These are phyloP conservation scores for Maudiozyma serrabonitensis DNA, from an alignment of 805 yeast genomes.

Conservation along the genomic window DNA sequence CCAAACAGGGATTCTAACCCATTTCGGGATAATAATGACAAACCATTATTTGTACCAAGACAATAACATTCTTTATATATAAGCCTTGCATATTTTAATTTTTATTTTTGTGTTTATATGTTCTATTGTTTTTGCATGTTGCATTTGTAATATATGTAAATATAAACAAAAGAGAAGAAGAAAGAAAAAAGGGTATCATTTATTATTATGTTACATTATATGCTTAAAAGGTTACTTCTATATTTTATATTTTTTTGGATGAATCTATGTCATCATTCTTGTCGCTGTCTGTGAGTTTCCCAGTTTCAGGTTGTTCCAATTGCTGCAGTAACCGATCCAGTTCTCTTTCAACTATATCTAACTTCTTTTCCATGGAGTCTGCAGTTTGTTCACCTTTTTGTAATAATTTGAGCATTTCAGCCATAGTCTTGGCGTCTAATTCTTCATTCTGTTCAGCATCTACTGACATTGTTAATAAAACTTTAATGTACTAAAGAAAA, in stretches of 20 bases:
- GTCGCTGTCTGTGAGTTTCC: neutral
- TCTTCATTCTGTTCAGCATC: neutral
- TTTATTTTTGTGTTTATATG: no score
- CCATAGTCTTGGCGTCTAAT: constrained; percentile 60
- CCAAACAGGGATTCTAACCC: constrained; percentile 69
- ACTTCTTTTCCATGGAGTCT: constrained; percentile 42
- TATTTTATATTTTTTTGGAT: no score
- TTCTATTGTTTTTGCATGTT: no score
- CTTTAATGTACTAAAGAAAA: no score
- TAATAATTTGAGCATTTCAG: constrained; percentile 50
- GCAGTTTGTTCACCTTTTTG: constrained; percentile 57
- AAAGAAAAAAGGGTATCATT: no score
- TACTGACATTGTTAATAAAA: neutral
- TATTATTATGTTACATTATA: no score
- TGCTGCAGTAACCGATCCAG: constrained; percentile 26
- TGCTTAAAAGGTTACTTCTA: no score
- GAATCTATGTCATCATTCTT: no score
- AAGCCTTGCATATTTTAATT: neutral
- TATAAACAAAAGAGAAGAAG: no score
- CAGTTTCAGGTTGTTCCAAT: constrained; percentile 1
- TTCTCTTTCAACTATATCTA: constrained; percentile 47
- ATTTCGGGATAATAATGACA: constrained; percentile 45
- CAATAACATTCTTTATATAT: neutral
- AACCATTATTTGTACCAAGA: constrained; percentile 19
- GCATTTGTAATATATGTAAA: no score